phyloP scores from a whole-genome alignment of 352 stramenopile species.

The Phytophthora melonis region DNA sequence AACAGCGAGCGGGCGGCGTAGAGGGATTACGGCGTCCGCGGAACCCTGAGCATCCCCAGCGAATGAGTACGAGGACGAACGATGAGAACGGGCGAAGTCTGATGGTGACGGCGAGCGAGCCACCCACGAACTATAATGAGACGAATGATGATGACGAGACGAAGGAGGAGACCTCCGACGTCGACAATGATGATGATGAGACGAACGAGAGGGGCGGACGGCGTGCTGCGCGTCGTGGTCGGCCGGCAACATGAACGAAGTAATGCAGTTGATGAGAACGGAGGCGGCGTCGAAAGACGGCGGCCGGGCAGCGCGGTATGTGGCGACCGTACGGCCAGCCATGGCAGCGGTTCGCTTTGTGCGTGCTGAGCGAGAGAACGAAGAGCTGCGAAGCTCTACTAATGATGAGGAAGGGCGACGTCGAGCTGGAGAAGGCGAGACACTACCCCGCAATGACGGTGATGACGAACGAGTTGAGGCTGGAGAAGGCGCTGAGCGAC shows the following conservation, averaged over 20 bases:
- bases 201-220: not conserved
- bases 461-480: too few species aligned
- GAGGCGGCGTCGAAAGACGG: not conserved
- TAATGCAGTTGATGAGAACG: not conserved
- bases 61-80: not conserved
- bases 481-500: too few species aligned
- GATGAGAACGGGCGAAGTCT: not conserved
- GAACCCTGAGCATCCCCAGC: not conserved
- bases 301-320: too few species aligned
- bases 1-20: too few species aligned
- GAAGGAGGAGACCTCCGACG: not conserved
- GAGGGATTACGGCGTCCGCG: not conserved
- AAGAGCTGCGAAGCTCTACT: too few species aligned
- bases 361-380: too few species aligned
- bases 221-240: not conserved
- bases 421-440: too few species aligned
- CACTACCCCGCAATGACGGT: too few species aligned
- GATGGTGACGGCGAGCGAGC: not conserved
- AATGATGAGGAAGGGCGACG: too few species aligned
- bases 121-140: not conserved
- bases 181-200: not conserved
- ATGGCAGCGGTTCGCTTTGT: too few species aligned
- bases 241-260: not conserved
- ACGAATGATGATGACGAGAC: not conserved
- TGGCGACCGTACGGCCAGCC: too few species aligned